These are phyloP conservation scores for Begonia masoniana DNA, from an alignment of 306 rosid genomes.

Conservation along the genomic window DNA sequence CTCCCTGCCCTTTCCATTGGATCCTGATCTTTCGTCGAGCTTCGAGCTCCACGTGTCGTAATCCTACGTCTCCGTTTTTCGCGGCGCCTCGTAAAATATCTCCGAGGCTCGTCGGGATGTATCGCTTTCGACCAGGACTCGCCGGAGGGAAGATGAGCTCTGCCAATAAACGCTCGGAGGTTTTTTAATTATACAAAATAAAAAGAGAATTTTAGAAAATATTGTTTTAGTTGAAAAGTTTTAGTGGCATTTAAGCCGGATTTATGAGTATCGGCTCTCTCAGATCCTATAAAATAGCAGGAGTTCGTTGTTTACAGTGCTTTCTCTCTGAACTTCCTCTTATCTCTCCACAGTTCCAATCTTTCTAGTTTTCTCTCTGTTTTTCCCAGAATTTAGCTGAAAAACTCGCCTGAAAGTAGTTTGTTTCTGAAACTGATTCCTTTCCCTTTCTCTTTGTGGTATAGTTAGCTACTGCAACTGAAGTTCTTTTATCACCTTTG, in stretches of 20 bases:
- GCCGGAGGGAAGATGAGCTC: too few species aligned
- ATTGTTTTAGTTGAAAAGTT: background rate
- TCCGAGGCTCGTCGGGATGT: background rate
- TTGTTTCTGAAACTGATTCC: too few species aligned
- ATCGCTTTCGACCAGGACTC: too few species aligned
- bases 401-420: too few species aligned
- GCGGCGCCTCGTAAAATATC: slow-evolving; percentile 27
- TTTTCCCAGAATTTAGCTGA: too few species aligned
- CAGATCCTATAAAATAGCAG: slow-evolving; percentile 48
- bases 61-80: background rate
- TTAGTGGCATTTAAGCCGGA: slow-evolving; percentile 18
- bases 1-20: slow-evolving; percentile 18
- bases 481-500: slow-evolving; percentile 4
- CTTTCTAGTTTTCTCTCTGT: too few species aligned
- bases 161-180: too few species aligned
- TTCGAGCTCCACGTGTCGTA: slow-evolving; percentile 14
- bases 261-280: slow-evolving; percentile 21
- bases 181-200: too few species aligned
- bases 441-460: background rate
- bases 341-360: background rate
- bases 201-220: too few species aligned
- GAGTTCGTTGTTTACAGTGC: slow-evolving; percentile 5
- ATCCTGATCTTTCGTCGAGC: background rate
- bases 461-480: slow-evolving; percentile 14
- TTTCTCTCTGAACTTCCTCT: slow-evolving; percentile 1